Percentiles rank a stretch among this genome's conserved stretches.
Evolutionary conservation across 768 basidiomycete genomes (phyloP).

Genomic region (Harrya chromipes): DNA sequence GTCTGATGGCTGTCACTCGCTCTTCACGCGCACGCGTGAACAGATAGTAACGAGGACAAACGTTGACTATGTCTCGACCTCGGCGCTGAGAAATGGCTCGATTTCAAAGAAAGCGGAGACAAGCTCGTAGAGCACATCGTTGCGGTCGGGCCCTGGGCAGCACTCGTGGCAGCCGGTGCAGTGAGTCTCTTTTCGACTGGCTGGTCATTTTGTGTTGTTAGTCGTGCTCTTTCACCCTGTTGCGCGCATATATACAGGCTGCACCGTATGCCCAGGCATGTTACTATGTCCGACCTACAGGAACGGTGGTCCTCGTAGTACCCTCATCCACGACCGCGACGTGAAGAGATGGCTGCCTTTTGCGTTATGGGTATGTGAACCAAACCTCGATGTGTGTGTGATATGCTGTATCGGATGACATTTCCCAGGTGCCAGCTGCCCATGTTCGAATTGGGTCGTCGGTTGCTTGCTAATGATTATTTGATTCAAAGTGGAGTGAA

Average conservation of each 20-base stretch:
- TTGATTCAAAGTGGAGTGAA: slow-evolving; percentile 4
- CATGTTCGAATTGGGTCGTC: slow-evolving; percentile 12
- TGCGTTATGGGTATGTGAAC: slow-evolving; percentile 11
- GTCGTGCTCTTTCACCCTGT: no score
- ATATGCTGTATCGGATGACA: slow-evolving; percentile 1
- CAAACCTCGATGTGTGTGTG: not conserved
- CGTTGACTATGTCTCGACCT: slow-evolving; percentile 34
- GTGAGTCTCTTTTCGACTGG: slow-evolving; percentile 9
- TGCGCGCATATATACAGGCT: no score
- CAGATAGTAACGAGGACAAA: slow-evolving; percentile 45
- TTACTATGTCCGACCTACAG: no score
- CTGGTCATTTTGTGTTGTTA: no score
- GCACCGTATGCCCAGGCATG: no score
- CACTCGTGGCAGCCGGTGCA: slow-evolving; percentile 18
- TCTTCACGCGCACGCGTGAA: no score
- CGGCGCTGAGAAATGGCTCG: no score
- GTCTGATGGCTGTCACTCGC: no score
- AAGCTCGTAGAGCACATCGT: no score
- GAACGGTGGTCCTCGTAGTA: no score
- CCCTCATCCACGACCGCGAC: not conserved
- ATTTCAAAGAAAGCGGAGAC: no score
- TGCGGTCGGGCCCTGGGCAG: slow-evolving; percentile 44
- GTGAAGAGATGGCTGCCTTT: slow-evolving; percentile 12
- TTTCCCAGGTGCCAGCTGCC: slow-evolving; percentile 17
- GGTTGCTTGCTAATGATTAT: not conserved